Percentiles rank a stretch among this genome's conserved stretches.
Evolutionary conservation across 2,329 filamentous ascomycete species (phyloP).

Genomic region (Zymoseptoria tritici): DNA sequence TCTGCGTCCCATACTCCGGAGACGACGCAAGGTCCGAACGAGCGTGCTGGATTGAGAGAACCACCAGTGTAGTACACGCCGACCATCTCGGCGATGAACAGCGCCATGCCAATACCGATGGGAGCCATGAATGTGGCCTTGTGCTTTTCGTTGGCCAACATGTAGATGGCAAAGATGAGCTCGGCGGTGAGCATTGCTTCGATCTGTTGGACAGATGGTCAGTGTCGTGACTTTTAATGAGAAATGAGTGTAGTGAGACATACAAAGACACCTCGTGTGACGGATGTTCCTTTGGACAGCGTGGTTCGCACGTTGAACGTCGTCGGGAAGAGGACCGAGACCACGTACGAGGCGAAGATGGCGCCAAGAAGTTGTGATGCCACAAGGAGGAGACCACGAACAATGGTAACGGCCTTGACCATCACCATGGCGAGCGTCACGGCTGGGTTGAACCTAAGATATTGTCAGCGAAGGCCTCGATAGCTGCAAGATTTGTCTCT

Average conservation of each 20-base stretch:
- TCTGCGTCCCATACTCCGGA: constrained; percentile 18
- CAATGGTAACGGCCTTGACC: constrained; percentile 29
- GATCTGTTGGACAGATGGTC: constrained; percentile 18
- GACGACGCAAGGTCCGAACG: constrained; percentile 27
- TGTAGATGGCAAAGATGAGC: constrained; percentile 37
- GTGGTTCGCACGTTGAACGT: constrained; percentile 30
- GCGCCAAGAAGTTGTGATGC: constrained; percentile 33
- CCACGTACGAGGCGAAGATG: constrained; percentile 30
- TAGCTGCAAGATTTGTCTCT: background rate
- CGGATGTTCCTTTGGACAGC: constrained; percentile 29
- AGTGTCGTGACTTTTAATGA: background rate
- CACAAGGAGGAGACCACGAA: constrained; percentile 30
- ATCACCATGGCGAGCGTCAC: constrained; percentile 27
- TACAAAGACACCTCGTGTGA: constrained; percentile 33
- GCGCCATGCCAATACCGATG: constrained; percentile 42
- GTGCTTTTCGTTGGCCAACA: constrained; percentile 35
- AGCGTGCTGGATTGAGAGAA: constrained; percentile 30
- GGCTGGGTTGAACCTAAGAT: constrained; percentile 29
- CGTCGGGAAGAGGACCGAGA: constrained; percentile 32
- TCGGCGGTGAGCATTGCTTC: constrained; percentile 35
- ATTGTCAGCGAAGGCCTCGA: background rate
- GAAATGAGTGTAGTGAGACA: background rate
- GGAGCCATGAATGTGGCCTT: constrained; percentile 41
- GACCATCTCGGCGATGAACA: constrained; percentile 41
- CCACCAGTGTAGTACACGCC: constrained; percentile 34